phyloP scores from a whole-genome alignment of 108 stramenopile genomes.

The Licmophora abbreviata region DNA sequence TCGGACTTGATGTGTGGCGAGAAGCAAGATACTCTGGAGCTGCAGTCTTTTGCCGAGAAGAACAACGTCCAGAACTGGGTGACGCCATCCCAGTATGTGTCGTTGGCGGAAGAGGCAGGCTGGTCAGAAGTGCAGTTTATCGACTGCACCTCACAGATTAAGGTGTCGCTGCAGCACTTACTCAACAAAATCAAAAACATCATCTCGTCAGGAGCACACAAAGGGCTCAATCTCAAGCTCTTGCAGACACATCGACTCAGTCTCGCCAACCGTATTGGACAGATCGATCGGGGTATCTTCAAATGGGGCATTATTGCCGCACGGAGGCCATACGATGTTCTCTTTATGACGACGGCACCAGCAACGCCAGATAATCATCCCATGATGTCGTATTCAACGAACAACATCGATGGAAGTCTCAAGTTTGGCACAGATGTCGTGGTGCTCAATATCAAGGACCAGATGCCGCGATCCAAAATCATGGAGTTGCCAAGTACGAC shows the following conservation, averaged over 20 bases:
- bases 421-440: constrained; percentile 28
- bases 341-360: neutral
- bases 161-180: constrained; percentile 38
- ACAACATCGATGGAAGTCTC: constrained; percentile 16
- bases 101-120: constrained; percentile 22
- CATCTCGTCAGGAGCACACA: constrained; percentile 21
- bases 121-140: constrained; percentile 43
- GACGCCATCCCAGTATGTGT: constrained; percentile 30
- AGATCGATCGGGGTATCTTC: constrained; percentile 49
- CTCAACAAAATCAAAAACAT: constrained; percentile 40
- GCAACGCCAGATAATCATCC: constrained; percentile 15
- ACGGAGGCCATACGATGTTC: constrained; percentile 29
- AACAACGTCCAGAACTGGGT: constrained; percentile 48
- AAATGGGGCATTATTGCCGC: constrained; percentile 51
- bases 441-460: constrained; percentile 41
- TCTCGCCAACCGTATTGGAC: constrained; percentile 32
- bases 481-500: constrained; percentile 36
- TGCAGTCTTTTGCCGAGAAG: constrained; percentile 26
- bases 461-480: constrained; percentile 27
- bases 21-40: constrained; percentile 20
- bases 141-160: constrained; percentile 39
- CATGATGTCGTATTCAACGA: too few relatives aligned
- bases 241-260: constrained; percentile 32
- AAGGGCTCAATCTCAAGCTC: constrained; percentile 14
- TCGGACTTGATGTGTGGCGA: constrained; percentile 52